Base-by-base conservation (phyloP, 2,329 filamentous ascomycete species). In the Xylariaceae sp. region DNA sequence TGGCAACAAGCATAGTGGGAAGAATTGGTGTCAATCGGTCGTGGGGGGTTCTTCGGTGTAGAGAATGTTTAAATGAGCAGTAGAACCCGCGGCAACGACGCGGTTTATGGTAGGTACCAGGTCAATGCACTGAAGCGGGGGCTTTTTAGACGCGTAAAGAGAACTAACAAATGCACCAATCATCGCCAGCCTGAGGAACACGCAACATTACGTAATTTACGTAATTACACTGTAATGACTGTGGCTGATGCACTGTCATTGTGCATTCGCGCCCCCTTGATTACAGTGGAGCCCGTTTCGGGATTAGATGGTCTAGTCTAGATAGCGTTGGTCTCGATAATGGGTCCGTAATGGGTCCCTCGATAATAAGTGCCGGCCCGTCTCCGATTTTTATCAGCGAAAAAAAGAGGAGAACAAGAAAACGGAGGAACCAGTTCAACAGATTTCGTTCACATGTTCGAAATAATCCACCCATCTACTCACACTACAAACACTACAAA, bases 81-180 rank as follows among this genome's bases (percentile, higher is more conserved):
- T 19, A 19, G 19, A 19, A 19, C 19, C 19, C 19, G 19, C 19
- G 19, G 19, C 19, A 19, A 19, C 19, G 53, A 59, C 57, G 58
- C 51, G 54, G 27, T 58, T 19, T 19, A 19, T 2, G 19, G 19
- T 19, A 19, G 19, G 19, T 19, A 19, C 19, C 39, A 32, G 55
- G 30, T 39, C 31, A 42, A 47, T 59, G 54, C 51, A 54, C 29
- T n/a, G 57, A 62, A 60, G 50, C 44, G 57, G 59, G 53, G 44
- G 49, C 19, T 19, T 19, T n/a, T 7, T 3, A 26, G 39, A 67
- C 65, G 65, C 65, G 65, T 68, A 61, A 65, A 68, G 63, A 53
- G 55, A 54, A 37, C 35, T 42, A 46, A 29, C 26, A 19, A 19
- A n/a, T 5, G 39, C 39, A 6, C 39, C n/a, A 19, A 6, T 19